phyloP scores from a whole-genome alignment of 176 grass and related monocot genomes.

The Avena insularis region DNA sequence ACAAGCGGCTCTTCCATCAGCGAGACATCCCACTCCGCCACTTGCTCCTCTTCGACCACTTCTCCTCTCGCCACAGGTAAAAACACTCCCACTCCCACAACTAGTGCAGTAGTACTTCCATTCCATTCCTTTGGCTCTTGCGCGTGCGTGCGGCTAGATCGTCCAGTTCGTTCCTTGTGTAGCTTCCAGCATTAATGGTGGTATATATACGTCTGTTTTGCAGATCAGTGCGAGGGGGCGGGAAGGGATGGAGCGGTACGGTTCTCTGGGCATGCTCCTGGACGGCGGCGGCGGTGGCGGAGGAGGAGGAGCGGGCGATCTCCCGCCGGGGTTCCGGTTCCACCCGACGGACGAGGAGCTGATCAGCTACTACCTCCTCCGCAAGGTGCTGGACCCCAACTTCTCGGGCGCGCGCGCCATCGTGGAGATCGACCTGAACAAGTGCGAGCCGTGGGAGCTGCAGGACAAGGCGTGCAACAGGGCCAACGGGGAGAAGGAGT shows the following conservation, averaged over 20 bases:
- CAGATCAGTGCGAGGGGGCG: neutral
- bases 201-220: neutral
- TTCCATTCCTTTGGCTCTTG: conserved; percentile 50
- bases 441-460: conserved; percentile 95
- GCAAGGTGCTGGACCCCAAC: conserved; percentile 67
- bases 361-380: conserved; percentile 86
- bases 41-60: neutral
- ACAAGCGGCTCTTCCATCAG: neutral
- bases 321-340: conserved; percentile 91
- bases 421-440: conserved; percentile 90
- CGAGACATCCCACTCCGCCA: neutral
- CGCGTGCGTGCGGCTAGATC: neutral
- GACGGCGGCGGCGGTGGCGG: conserved; percentile 36
- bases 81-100: neutral
- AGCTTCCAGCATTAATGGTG: conserved; percentile 28
- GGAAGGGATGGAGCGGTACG: conserved; percentile 54
- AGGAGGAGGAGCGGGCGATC: conserved; percentile 51
- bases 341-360: conserved; percentile 99
- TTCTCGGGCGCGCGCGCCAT: conserved; percentile 83
- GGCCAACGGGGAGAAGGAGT: conserved; percentile 93
- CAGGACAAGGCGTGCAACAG: conserved; percentile 67
- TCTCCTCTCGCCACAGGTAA: conserved; percentile 22
- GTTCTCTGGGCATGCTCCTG: conserved; percentile 40
- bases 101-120: conserved; percentile 29
- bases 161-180: neutral